phyloP scores from a whole-genome alignment of 441 rosid species.

The Lepidium campestre region DNA sequence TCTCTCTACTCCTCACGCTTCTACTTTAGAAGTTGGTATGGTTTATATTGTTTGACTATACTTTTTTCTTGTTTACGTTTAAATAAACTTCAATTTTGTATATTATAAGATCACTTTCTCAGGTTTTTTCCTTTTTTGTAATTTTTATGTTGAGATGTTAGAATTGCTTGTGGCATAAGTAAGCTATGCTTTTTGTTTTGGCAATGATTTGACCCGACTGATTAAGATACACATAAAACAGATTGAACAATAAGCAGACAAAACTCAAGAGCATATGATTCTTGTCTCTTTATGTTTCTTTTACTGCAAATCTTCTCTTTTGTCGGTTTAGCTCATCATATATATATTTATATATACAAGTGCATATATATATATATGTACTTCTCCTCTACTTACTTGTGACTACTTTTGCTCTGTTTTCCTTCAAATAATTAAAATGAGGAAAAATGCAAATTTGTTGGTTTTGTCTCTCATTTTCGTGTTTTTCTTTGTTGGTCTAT shows the following conservation, averaged over 20 bases:
- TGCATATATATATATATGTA: neutral
- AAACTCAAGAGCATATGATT: slow-evolving; percentile 29
- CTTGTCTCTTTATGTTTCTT: slow-evolving; percentile 29
- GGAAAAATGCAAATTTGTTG: neutral
- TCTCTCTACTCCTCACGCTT: slow-evolving; percentile 69
- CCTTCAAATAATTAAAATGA: neutral
- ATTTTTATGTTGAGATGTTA: slow-evolving; percentile 6
- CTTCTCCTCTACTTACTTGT: neutral
- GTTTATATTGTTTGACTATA: slow-evolving; percentile 50
- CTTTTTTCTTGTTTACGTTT: slow-evolving; percentile 16
- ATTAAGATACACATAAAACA: slow-evolving; percentile 1
- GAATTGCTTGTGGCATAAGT: slow-evolving; percentile 25
- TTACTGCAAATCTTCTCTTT: slow-evolving; percentile 24
- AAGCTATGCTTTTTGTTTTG: slow-evolving; percentile 15
- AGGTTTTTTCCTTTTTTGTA: slow-evolving; percentile 5
- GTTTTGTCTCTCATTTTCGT: slow-evolving; percentile 37
- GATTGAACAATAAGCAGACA: slow-evolving; percentile 19
- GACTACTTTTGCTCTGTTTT: slow-evolving; percentile 4
- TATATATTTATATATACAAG: neutral
- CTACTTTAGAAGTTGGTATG: slow-evolving; percentile 90
- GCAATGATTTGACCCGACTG: slow-evolving; percentile 18
- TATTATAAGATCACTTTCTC: neutral
- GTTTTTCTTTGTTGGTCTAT: slow-evolving; percentile 46
- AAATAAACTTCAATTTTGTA: slow-evolving; percentile 16
- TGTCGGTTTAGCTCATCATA: slow-evolving; percentile 18